A percentile compares a stretch with the other conserved stretches of the same genome.
phyloP scores from a whole-genome alignment of 176 grass and related monocot genomes.

The Triticum timopheevii region DNA sequence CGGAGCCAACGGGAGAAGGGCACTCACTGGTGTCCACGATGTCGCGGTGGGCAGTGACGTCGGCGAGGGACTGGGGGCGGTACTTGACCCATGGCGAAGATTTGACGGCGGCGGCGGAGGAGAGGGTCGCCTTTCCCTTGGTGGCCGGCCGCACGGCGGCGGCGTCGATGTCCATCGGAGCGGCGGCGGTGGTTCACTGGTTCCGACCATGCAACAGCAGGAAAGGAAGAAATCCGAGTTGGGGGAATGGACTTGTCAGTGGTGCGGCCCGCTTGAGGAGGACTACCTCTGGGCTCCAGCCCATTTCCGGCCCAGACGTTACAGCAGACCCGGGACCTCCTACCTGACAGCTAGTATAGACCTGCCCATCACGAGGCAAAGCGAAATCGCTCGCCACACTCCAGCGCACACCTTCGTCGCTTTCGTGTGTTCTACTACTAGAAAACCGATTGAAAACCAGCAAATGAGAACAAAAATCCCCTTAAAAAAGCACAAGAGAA shows the following conservation, averaged over 20 bases:
- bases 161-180: conserved; percentile 82
- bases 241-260: not conserved
- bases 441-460: too few species aligned
- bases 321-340: too few species aligned
- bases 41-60: conserved; percentile 93
- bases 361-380: too few species aligned
- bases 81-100: conserved; percentile 97
- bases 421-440: too few species aligned
- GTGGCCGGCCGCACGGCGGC: conserved; percentile 10
- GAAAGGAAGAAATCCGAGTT: conserved; percentile 34
- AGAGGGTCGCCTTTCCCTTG: conserved; percentile 57
- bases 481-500: too few species aligned
- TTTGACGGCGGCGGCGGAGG: conserved; percentile 24
- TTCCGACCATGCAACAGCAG: conserved; percentile 31
- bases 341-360: too few species aligned
- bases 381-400: too few species aligned
- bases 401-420: too few species aligned
- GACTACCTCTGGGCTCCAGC: too few species aligned
- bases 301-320: too few species aligned
- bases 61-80: conserved; percentile 82
- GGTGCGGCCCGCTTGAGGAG: too few species aligned
- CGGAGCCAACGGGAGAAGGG: not conserved
- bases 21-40: conserved; percentile 87
- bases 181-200: conserved; percentile 23
- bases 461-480: too few species aligned